Percentiles rank a stretch among this genome's conserved stretches.
Conservation (phyloP, 371 early-diverging fungal genomes). For the Rhizomucor pusillus region DNA sequence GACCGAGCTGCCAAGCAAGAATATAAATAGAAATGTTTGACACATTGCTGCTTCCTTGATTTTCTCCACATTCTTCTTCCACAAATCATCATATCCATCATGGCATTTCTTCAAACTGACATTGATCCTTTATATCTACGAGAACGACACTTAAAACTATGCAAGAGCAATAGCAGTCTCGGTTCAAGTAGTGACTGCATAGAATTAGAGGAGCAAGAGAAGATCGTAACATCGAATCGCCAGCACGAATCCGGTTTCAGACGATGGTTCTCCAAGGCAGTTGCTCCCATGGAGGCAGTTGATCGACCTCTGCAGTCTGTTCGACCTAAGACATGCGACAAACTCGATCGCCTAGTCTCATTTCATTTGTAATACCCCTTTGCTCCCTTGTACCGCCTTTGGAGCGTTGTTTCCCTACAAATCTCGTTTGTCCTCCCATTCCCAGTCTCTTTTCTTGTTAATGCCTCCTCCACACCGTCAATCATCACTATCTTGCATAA, state of each 20-base stretch:
- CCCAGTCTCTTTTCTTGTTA: too few species aligned
- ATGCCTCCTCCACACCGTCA: too few species aligned
- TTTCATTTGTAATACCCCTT: not conserved
- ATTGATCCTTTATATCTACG: conserved; percentile 18
- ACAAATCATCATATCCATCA: conserved; percentile 1
- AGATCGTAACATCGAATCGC: not conserved
- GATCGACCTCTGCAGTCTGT: not conserved
- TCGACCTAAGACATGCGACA: not conserved
- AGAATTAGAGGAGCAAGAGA: not conserved
- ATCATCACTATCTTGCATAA: too few species aligned
- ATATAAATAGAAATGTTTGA: not conserved
- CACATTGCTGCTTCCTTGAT: not conserved
- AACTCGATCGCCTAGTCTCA: conserved; percentile 5
- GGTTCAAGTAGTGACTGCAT: not conserved
- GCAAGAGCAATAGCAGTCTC: conserved; percentile 7
- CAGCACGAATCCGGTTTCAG: not conserved
- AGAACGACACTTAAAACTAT: conserved; percentile 10
- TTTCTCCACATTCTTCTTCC: not conserved
- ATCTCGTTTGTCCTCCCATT: too few species aligned
- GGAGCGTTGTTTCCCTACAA: too few species aligned
- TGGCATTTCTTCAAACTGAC: conserved; percentile 19
- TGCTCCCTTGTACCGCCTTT: too few species aligned
- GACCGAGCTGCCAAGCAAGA: not conserved
- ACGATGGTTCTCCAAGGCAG: not conserved
- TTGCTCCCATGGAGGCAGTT: not conserved